phyloP scores from a whole-genome alignment of 2,329 filamentous ascomycete genomes.

The Chaetomium olivaceum region DNA sequence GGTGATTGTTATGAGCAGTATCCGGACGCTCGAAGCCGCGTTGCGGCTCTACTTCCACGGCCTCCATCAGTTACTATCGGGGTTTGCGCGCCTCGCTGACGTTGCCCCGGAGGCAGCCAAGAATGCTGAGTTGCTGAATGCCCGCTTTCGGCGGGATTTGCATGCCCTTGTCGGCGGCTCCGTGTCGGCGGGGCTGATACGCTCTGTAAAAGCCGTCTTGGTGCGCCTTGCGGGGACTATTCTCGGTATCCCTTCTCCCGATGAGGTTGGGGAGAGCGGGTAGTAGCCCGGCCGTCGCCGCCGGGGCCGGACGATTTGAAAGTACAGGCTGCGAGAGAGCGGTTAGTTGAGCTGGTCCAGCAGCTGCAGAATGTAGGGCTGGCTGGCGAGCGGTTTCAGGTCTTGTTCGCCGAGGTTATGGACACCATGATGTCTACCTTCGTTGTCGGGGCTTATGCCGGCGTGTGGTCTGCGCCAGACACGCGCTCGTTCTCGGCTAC shows the following conservation, averaged over 20 bases:
- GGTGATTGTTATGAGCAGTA: constrained; percentile 48
- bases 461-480: constrained; percentile 56
- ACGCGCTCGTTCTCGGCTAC: constrained; percentile 31
- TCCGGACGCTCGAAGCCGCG: constrained; percentile 61
- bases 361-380: constrained; percentile 66
- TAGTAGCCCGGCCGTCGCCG: constrained; percentile 27
- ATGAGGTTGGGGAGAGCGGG: constrained; percentile 1
- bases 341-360: constrained; percentile 58
- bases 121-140: constrained; percentile 43
- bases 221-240: constrained; percentile 53
- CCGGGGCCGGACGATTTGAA: constrained; percentile 35
- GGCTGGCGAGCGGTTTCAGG: constrained; percentile 67
- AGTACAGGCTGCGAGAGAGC: constrained; percentile 46
- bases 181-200: constrained; percentile 53
- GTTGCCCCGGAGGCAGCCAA: constrained; percentile 36
- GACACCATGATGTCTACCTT: constrained; percentile 65
- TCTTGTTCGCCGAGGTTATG: constrained; percentile 71
- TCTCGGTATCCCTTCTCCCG: constrained; percentile 42
- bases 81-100: constrained; percentile 41
- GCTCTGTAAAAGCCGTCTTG: constrained; percentile 57
- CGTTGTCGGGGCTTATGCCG: constrained; percentile 61
- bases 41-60: constrained; percentile 59
- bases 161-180: constrained; percentile 67
- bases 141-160: constrained; percentile 58
- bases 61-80: constrained; percentile 52